phyloP scores from a whole-genome alignment of 1,139 yeast species.

The Blastobotrys indianensis region DNA sequence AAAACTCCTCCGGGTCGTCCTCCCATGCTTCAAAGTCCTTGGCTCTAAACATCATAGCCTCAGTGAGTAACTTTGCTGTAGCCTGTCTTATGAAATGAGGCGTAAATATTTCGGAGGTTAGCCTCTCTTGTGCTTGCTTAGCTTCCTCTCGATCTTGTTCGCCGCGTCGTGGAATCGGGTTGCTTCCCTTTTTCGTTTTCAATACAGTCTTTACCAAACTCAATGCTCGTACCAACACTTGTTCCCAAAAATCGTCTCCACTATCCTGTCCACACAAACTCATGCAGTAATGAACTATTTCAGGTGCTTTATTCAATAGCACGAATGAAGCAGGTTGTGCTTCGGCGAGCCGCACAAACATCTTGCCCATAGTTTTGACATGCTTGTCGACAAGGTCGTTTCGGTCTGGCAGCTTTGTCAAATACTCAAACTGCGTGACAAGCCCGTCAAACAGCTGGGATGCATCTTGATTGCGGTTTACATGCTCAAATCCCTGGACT shows the following conservation, averaged over 20 bases:
- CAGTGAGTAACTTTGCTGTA: constrained; percentile 59
- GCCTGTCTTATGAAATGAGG: constrained; percentile 50
- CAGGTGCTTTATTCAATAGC: constrained; percentile 35
- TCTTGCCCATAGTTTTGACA: constrained; percentile 68
- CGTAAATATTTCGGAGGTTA: constrained; percentile 54
- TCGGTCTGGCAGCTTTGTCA: constrained; percentile 24
- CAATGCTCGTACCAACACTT: constrained; percentile 64
- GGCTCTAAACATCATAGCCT: constrained; percentile 69
- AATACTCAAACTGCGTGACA: constrained; percentile 53
- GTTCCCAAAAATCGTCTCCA: constrained; percentile 60
- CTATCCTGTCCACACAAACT: constrained; percentile 45
- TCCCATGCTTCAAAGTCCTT: constrained; percentile 77
- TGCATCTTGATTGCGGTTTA: constrained; percentile 55
- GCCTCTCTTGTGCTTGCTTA: constrained; percentile 46
- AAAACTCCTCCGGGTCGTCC: constrained; percentile 88
- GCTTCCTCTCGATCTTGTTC: constrained; percentile 55
- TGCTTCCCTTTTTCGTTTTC: constrained; percentile 61
- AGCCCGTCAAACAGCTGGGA: constrained; percentile 54
- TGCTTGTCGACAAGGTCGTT: constrained; percentile 55
- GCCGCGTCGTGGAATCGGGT: constrained; percentile 54
- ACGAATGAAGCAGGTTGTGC: constrained; percentile 68
- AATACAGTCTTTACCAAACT: constrained; percentile 59
- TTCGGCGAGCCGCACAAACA: constrained; percentile 53
- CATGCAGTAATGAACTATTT: constrained; percentile 57
- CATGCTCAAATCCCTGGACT: constrained; percentile 70